Conservation (phyloP, 2,329 filamentous ascomycete species). For the Fusarium sp. region DNA sequence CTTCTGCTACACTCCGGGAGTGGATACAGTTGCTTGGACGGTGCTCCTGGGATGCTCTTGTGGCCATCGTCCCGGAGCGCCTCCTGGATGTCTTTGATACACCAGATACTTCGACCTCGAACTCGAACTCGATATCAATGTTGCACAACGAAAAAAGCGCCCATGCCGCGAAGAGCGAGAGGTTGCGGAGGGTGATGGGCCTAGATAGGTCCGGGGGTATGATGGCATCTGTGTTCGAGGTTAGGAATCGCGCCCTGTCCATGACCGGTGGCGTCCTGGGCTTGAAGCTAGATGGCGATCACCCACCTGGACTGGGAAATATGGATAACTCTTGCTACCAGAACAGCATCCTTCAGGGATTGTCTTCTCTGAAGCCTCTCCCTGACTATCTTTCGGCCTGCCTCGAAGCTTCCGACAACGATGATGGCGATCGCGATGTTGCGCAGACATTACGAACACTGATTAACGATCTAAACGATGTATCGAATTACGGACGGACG, state of each 20-base stretch:
- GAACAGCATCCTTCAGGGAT: slow-evolving; percentile 88
- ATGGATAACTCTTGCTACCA: slow-evolving; percentile 97
- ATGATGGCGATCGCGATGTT: slow-evolving; percentile 48
- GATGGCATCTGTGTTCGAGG: slow-evolving; percentile 65
- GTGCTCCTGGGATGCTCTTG: slow-evolving; percentile 67
- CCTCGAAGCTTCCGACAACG: slow-evolving; percentile 44
- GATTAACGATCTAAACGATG: slow-evolving; percentile 73
- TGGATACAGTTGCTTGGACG: slow-evolving; percentile 46
- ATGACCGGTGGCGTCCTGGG: slow-evolving; percentile 57
- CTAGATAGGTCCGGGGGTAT: slow-evolving; percentile 62
- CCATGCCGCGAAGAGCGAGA: slow-evolving; percentile 68
- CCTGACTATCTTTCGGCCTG: slow-evolving; percentile 67
- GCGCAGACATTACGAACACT: slow-evolving; percentile 66
- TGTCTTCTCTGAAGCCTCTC: slow-evolving; percentile 77
- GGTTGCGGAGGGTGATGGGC: slow-evolving; percentile 68
- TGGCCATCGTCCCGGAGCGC: slow-evolving; percentile 63
- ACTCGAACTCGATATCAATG: slow-evolving; percentile 52
- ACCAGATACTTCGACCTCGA: slow-evolving; percentile 60
- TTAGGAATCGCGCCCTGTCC: slow-evolving; percentile 63
- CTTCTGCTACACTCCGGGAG: slow-evolving; percentile 45
- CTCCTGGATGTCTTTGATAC: slow-evolving; percentile 65
- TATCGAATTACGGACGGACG: slow-evolving; percentile 73
- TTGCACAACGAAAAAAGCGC: slow-evolving; percentile 51
- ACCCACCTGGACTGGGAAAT: slow-evolving; percentile 79
- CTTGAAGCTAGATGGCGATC: slow-evolving; percentile 52